Conservation (phyloP, 1,284 basidiomycete species). For the Volvariella surrecta region DNA sequence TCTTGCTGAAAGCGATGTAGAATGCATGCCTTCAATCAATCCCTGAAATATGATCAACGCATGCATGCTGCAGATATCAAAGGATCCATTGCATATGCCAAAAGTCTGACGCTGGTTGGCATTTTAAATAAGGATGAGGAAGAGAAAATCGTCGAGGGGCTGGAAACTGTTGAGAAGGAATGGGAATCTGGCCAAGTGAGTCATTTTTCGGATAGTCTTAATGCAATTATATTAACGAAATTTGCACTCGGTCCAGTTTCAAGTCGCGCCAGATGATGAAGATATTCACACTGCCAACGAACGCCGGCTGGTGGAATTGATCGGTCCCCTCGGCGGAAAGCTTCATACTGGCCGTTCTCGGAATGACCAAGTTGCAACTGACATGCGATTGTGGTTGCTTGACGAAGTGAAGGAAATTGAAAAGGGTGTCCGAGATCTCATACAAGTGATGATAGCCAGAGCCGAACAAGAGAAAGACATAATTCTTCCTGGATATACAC, state of each 20-base stretch:
- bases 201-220: conserved; percentile 11
- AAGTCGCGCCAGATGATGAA: conserved; percentile 78
- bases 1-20: conserved; percentile 27
- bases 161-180: conserved; percentile 73
- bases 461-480: conserved; percentile 90
- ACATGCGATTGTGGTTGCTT: conserved; percentile 94
- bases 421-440: conserved; percentile 67
- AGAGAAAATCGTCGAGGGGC: conserved; percentile 68
- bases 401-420: conserved; percentile 72
- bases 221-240: not conserved
- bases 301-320: conserved; percentile 86
- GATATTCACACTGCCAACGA: conserved; percentile 99
- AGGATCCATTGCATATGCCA: conserved; percentile 94
- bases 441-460: conserved; percentile 84
- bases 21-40: conserved; percentile 96
- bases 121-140: conserved; percentile 79
- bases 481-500: conserved; percentile 94
- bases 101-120: conserved; percentile 71
- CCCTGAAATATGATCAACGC: conserved; percentile 87
- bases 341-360: conserved; percentile 93
- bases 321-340: conserved; percentile 87
- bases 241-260: conserved; percentile 53
- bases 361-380: conserved; percentile 98
- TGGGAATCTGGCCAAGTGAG: conserved; percentile 72
- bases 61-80: conserved; percentile 91